A percentile compares a stretch with the other conserved stretches of the same genome.
Evolutionary conservation across 345 rosid genomes (phyloP).

Genomic region (Conringia planisiliqua): DNA sequence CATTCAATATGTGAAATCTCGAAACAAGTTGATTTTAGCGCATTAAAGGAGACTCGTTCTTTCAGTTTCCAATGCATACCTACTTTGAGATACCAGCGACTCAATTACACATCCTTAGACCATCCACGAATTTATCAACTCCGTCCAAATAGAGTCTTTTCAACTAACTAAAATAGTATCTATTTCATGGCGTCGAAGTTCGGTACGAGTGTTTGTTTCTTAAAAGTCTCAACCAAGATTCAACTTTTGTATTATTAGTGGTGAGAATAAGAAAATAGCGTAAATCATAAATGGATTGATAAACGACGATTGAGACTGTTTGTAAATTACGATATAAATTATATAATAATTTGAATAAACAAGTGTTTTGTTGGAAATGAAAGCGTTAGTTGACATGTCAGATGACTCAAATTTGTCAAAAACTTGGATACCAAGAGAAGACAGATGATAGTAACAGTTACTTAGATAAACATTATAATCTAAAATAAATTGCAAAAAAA

Average conservation of each 20-base stretch:
- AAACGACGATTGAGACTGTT: neutral
- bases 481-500: neutral
- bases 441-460: constrained; percentile 4
- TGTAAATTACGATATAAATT: too few species aligned
- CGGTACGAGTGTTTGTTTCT: neutral
- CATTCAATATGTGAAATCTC: neutral
- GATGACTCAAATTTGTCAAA: constrained; percentile 7
- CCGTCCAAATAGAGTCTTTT: neutral
- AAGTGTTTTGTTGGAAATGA: constrained; percentile 4
- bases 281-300: neutral
- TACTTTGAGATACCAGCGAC: neutral
- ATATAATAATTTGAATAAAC: neutral
- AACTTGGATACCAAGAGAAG: constrained; percentile 13
- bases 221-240: neutral
- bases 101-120: neutral
- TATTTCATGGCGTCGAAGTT: neutral
- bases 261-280: neutral
- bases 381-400: constrained; percentile 28
- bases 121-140: too few species aligned
- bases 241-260: neutral
- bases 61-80: neutral
- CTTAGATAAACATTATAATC: neutral
- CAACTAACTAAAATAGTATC: neutral
- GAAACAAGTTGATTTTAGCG: neutral
- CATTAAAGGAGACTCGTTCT: neutral